A percentile compares a stretch with the other conserved stretches of the same genome.
Evolutionary conservation across 129 eudicot genomes (phyloP).

Genomic region (Dittrichia graveolens): DNA sequence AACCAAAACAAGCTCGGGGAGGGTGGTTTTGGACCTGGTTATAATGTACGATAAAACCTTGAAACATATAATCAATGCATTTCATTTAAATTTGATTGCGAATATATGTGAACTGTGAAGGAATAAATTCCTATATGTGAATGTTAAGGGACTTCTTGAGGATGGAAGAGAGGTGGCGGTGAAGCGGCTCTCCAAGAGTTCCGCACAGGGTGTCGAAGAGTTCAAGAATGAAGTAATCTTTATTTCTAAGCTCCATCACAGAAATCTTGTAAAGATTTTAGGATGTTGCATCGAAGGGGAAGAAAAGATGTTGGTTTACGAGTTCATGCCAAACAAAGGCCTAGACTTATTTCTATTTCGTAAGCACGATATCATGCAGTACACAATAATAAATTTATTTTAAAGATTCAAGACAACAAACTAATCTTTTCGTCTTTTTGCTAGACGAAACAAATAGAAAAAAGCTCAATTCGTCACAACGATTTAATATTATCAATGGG

Average conservation of each 20-base stretch:
- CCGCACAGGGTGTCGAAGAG: conserved; percentile 53
- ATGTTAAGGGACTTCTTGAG: conserved; percentile 28
- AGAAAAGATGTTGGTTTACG: conserved; percentile 56
- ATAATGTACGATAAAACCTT: conserved; percentile 10
- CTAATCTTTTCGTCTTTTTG: neutral
- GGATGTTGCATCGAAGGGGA: conserved; percentile 57
- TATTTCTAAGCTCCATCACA: conserved; percentile 60
- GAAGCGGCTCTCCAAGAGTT: conserved; percentile 47
- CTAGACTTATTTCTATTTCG: conserved; percentile 37
- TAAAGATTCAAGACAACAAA: no score
- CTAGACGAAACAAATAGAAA: conserved; percentile 28
- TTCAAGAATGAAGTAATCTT: conserved; percentile 52
- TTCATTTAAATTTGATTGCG: no score
- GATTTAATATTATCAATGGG: conserved; percentile 41
- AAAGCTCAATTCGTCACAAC: conserved; percentile 38
- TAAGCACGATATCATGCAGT: neutral
- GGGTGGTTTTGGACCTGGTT: conserved; percentile 22
- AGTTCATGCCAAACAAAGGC: conserved; percentile 38
- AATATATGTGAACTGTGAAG: no score
- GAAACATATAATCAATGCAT: no score
- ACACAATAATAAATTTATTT: neutral
- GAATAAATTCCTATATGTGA: neutral
- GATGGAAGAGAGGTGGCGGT: conserved; percentile 61
- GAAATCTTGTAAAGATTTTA: conserved; percentile 63
- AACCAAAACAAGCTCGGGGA: conserved; percentile 17